phyloP scores from a whole-genome alignment of 2,329 filamentous ascomycete genomes.

The Paraphaeosphaeria minitans region DNA sequence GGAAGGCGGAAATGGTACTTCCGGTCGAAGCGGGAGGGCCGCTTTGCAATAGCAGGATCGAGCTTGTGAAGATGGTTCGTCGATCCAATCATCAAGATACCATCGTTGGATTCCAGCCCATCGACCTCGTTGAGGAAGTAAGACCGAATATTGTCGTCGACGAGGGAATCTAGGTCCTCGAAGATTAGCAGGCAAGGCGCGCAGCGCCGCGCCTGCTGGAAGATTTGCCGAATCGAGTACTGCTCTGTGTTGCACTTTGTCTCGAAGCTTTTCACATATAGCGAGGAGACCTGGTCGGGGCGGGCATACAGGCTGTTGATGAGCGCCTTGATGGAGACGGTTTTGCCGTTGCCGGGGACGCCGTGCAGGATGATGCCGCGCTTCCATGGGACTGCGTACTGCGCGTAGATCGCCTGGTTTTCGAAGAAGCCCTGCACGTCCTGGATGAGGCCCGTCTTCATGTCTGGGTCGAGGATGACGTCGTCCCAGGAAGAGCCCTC shows the following conservation, averaged over 20 bases:
- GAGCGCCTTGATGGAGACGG: constrained; percentile 69
- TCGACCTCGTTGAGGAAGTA: constrained; percentile 78
- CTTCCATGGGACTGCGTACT: constrained; percentile 55
- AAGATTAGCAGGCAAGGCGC: constrained; percentile 72
- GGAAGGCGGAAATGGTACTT: constrained; percentile 53
- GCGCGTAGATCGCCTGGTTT: constrained; percentile 46
- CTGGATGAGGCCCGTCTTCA: constrained; percentile 66
- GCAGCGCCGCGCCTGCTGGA: constrained; percentile 60
- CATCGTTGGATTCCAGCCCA: constrained; percentile 70
- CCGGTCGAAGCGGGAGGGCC: constrained; percentile 53
- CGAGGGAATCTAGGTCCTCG: constrained; percentile 72
- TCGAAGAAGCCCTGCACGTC: constrained; percentile 65
- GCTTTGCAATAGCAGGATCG: constrained; percentile 65
- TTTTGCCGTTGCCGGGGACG: constrained; percentile 69
- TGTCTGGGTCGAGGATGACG: constrained; percentile 66
- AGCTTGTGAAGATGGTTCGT: constrained; percentile 69
- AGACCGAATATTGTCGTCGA: constrained; percentile 63
- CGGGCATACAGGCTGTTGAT: constrained; percentile 64
- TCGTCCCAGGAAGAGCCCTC: constrained; percentile 61
- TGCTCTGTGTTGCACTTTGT: constrained; percentile 60
- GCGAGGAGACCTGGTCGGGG: constrained; percentile 57
- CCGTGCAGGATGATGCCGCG: constrained; percentile 57
- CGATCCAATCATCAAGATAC: constrained; percentile 71
- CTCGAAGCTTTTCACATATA: constrained; percentile 57
- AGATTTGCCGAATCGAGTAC: constrained; percentile 43